phyloP scores from a whole-genome alignment of 2,329 filamentous ascomycete species.

The Nigrospora sphaerica region DNA sequence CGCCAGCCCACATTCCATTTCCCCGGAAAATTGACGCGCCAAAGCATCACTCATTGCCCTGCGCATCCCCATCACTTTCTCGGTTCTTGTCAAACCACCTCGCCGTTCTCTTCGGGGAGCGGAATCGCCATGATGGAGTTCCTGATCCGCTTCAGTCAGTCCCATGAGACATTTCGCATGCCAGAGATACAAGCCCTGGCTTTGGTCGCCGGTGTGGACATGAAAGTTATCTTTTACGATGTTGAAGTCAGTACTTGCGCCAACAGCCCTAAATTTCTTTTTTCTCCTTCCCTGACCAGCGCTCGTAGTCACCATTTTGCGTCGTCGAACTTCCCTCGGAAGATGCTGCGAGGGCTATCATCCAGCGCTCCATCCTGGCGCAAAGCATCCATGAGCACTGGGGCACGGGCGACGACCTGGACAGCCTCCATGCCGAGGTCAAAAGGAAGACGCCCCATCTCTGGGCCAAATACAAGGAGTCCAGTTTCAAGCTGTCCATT shows the following conservation, averaged over 20 bases:
- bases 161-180: constrained; percentile 83
- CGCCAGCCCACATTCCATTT: neutral
- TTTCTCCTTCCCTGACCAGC: too few relatives aligned
- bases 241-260: constrained; percentile 48
- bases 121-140: constrained; percentile 53
- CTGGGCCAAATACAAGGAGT: constrained; percentile 59
- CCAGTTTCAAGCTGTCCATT: constrained; percentile 76
- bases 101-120: too few relatives aligned
- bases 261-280: too few relatives aligned
- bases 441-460: constrained; percentile 48
- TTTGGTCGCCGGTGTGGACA: constrained; percentile 53
- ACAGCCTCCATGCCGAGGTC: constrained; percentile 61
- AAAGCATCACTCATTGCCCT: too few relatives aligned
- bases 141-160: constrained; percentile 82
- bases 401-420: constrained; percentile 64
- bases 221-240: constrained; percentile 71
- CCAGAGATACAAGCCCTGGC: constrained; percentile 81
- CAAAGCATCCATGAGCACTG: constrained; percentile 86
- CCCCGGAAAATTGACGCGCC: neutral
- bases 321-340: constrained; percentile 62
- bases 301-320: constrained; percentile 73
- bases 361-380: constrained; percentile 71
- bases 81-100: too few relatives aligned
- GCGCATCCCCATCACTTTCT: too few relatives aligned
- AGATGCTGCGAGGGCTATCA: constrained; percentile 57